Conservation (phyloP, 768 basidiomycete species). For the Boletus sp. region DNA sequence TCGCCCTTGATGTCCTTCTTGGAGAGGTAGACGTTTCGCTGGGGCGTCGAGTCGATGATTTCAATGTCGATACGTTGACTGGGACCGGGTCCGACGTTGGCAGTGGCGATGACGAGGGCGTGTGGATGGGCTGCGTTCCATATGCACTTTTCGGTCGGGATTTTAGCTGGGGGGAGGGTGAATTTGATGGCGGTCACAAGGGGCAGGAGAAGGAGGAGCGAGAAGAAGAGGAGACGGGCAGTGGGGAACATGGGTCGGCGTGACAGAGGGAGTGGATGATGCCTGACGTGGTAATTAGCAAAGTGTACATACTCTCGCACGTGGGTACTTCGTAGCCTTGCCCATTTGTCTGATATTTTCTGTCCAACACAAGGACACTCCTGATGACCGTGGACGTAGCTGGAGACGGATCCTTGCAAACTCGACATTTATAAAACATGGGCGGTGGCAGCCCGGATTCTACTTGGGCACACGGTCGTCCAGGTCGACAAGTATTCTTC, state of each 20-base stretch:
- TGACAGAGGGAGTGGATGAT: not conserved
- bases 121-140: conserved; percentile 91
- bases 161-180: conserved; percentile 61
- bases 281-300: conserved; percentile 5
- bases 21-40: conserved; percentile 85
- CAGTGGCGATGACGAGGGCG: conserved; percentile 92
- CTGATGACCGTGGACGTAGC: too few relatives aligned
- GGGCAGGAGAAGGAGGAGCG: conserved; percentile 28
- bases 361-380: too few relatives aligned
- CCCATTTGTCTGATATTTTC: too few relatives aligned
- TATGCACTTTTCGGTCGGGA: conserved; percentile 81
- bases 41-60: conserved; percentile 83
- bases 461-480: too few relatives aligned
- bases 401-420: too few relatives aligned
- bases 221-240: not conserved
- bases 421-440: too few relatives aligned
- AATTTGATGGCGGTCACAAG: conserved; percentile 77
- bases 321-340: not conserved
- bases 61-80: conserved; percentile 90
- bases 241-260: conserved; percentile 4
- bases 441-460: too few relatives aligned
- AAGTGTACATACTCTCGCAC: not conserved
- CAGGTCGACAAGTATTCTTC: too few relatives aligned
- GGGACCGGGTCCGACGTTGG: conserved; percentile 75
- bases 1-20: conserved; percentile 88